Evolutionary conservation across 148 eudicot genomes (phyloP).

Genomic region (Polygonum maritimum): DNA sequence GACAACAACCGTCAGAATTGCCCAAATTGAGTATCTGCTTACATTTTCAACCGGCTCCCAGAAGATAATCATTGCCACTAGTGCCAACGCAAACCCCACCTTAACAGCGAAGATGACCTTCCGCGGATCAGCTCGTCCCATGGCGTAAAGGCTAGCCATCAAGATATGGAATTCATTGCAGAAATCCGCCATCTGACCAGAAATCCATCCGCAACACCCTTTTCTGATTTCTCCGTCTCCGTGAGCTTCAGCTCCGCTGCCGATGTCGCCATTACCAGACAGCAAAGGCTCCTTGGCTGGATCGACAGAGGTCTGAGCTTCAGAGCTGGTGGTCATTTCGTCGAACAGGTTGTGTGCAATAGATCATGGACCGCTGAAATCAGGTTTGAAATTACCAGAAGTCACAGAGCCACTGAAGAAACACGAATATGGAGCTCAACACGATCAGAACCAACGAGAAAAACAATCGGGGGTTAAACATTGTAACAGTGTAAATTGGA

Average conservation of each 20-base stretch:
- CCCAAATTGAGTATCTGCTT: slow-evolving; percentile 46
- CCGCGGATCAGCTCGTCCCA: slow-evolving; percentile 50
- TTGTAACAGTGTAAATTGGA: background rate
- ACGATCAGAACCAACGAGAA: background rate
- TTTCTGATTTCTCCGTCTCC: slow-evolving; percentile 3
- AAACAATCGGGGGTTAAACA: background rate
- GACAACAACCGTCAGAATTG: slow-evolving; percentile 46
- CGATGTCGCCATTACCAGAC: slow-evolving; percentile 13
- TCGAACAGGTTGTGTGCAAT: slow-evolving; percentile 6
- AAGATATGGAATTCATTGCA: slow-evolving; percentile 18
- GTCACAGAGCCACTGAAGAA: background rate
- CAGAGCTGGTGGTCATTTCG: slow-evolving; percentile 10
- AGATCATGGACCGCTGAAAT: background rate
- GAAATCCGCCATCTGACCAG: slow-evolving; percentile 13
- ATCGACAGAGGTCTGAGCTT: background rate
- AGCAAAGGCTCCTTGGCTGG: slow-evolving; percentile 14
- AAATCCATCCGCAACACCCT: slow-evolving; percentile 19
- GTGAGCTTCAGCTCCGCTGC: background rate
- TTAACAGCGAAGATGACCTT: slow-evolving; percentile 37
- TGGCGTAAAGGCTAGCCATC: slow-evolving; percentile 19
- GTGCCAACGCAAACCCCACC: slow-evolving; percentile 37
- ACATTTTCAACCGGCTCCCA: slow-evolving; percentile 24
- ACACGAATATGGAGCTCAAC: background rate
- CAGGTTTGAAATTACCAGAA: background rate
- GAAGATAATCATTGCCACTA: slow-evolving; percentile 39